Percentiles rank a stretch among this genome's conserved stretches.
Evolutionary conservation across 768 basidiomycete species (phyloP).

Genomic region (Tephrocybe sp.): DNA sequence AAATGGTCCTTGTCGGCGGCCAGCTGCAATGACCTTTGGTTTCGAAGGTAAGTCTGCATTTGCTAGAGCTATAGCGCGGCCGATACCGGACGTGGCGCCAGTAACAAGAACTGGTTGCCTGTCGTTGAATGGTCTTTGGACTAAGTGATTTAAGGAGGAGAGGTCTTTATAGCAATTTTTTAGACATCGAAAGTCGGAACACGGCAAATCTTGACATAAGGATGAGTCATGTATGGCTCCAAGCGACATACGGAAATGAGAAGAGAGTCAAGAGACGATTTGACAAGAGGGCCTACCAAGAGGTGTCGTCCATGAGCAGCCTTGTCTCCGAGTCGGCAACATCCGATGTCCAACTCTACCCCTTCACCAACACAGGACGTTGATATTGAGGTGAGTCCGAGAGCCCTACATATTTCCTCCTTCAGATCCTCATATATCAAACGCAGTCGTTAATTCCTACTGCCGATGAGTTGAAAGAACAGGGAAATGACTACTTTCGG

Average conservation of each 20-base stretch:
- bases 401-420: no score
- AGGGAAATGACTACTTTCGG: slow-evolving; percentile 78
- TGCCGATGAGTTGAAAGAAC: slow-evolving; percentile 65
- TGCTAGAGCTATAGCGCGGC: slow-evolving; percentile 52
- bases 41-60: slow-evolving; percentile 46
- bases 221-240: no score
- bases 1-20: no score
- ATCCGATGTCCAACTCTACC: slow-evolving; percentile 17
- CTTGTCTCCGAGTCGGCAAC: slow-evolving; percentile 3
- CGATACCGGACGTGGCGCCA: slow-evolving; percentile 54
- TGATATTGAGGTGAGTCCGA: slow-evolving; percentile 9
- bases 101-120: slow-evolving; percentile 26
- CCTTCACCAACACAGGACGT: slow-evolving; percentile 4
- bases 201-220: no score
- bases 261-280: no score
- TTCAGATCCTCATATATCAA: slow-evolving; percentile 8
- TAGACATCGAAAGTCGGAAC: no score
- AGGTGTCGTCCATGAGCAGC: slow-evolving; percentile 7
- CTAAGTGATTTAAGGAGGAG: no score
- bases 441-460: slow-evolving; percentile 42
- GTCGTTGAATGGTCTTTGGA: slow-evolving; percentile 6
- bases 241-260: no score
- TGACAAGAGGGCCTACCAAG: no score
- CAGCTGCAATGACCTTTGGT: slow-evolving; percentile 42
- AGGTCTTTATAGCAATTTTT: no score